Evolutionary conservation across 1,139 yeast species (phyloP).

Genomic region (Pichia terricola): DNA sequence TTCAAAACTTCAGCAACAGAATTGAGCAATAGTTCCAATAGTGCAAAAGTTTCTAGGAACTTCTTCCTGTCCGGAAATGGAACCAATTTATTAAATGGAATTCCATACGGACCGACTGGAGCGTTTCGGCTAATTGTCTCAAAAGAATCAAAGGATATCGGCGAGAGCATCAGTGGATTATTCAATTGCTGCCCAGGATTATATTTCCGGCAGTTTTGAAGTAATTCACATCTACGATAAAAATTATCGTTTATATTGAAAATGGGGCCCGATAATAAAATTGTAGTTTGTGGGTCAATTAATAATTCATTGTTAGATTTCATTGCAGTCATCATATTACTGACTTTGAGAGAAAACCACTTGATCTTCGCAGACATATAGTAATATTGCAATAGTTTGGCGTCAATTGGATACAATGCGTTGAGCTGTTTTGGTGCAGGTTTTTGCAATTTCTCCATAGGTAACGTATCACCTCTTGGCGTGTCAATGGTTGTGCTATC

Average conservation of each 20-base stretch:
- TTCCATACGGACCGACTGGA: constrained; percentile 8
- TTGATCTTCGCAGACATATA: constrained; percentile 25
- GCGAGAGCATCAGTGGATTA: constrained; percentile 20
- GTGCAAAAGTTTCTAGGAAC: constrained; percentile 30
- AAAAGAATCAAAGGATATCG: constrained; percentile 26
- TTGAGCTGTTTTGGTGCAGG: not conserved
- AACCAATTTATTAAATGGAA: constrained; percentile 2
- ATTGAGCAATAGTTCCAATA: constrained; percentile 29
- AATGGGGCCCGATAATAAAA: constrained; percentile 33
- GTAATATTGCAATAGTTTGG: constrained; percentile 25
- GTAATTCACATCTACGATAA: constrained; percentile 32
- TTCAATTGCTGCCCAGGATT: constrained; percentile 30
- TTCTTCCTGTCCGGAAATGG: constrained; percentile 19
- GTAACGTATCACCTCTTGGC: too few relatives aligned
- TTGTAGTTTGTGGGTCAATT: constrained; percentile 25
- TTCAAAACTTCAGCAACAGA: constrained; percentile 29
- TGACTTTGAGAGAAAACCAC: constrained; percentile 15
- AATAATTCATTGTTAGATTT: constrained; percentile 2
- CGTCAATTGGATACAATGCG: constrained; percentile 12
- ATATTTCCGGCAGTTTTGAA: constrained; percentile 34
- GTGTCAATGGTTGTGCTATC: too few relatives aligned
- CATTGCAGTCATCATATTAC: constrained; percentile 16
- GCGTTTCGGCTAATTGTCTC: constrained; percentile 18
- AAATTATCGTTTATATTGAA: constrained; percentile 44
- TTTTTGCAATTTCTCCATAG: too few relatives aligned